Evolutionary conservation across 257 asterid genomes (phyloP), one percentile per base, ranked within the genome.

Genomic region (Scutellaria minor): DNA sequence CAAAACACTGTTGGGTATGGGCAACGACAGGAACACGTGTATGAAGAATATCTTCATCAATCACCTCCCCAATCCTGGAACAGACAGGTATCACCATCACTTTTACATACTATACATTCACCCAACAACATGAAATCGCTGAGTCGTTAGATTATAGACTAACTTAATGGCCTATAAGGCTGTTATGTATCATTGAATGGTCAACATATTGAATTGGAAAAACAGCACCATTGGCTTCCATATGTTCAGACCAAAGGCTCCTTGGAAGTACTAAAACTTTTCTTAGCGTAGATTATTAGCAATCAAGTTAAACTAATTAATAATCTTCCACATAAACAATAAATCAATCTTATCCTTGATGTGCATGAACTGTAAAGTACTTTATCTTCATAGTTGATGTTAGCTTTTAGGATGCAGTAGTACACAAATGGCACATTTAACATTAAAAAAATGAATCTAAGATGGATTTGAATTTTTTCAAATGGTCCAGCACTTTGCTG

Each of bases 1-100:
- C 99, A 85, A 94, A 94, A 85, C 99, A 94, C 76, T 94, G 99
- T 75, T 94, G 97, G 71, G 97, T 94, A 54, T 95, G 90, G 66
- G 97, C 97, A 68, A 94, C 97, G 84, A 94, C 88, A 70, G 99
- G 96, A 79, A 80, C 96, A 56, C 99, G 90, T 48, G 97, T 85
- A 79, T 91, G 97, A 77, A 94, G 97, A 79, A 88, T 96, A 78
- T 91, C 99, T 76, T 88, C 99, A 74, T 89, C 97, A 77, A 94
- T 94, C 82, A 86, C 93, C 82, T 91, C 99, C 61, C 89, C 96
- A 63, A 94, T 86, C 95, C 99, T 89, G 78, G 57, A 75, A 61
- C 13, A 72, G 66, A 60, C 50, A 67, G 31, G 24, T 68, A 47
- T 51, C 51, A 70, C 58, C 72, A 72, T 59, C 50, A 41, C 13